phyloP scores from a whole-genome alignment of 768 basidiomycete species.

The Dioszegia crocea region DNA sequence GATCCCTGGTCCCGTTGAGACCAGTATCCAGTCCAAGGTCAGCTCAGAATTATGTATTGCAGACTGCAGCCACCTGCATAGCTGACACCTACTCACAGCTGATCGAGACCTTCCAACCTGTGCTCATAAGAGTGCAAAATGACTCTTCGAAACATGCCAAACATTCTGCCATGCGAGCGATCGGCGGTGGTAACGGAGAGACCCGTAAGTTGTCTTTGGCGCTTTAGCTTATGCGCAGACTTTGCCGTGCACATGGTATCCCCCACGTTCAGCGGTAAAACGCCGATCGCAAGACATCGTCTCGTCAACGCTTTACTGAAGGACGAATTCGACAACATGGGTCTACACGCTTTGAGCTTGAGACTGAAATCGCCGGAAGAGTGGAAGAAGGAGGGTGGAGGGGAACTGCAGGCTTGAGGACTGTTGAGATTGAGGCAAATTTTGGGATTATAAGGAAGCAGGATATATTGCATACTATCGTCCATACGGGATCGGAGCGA shows the following conservation, averaged over 20 bases:
- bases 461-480: not conserved
- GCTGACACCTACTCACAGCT: constrained; percentile 37
- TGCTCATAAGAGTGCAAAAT: constrained; percentile 48
- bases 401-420: not conserved
- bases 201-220: constrained; percentile 45
- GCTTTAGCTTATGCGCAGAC: constrained; percentile 26
- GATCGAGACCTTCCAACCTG: constrained; percentile 46
- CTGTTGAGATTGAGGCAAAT: not conserved
- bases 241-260: constrained; percentile 45
- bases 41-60: too few relatives aligned
- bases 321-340: constrained; percentile 51
- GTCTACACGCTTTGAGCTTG: constrained; percentile 53
- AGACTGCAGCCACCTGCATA: not conserved
- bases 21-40: constrained; percentile 47
- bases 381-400: constrained; percentile 41
- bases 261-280: constrained; percentile 39
- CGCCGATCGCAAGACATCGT: constrained; percentile 51
- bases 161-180: constrained; percentile 52
- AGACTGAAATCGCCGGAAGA: constrained; percentile 50
- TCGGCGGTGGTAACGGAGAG: constrained; percentile 52
- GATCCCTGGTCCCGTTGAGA: constrained; percentile 48
- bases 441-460: not conserved
- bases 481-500: not conserved
- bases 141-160: constrained; percentile 51
- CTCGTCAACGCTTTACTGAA: constrained; percentile 52